Base-by-base conservation (phyloP, 768 basidiomycete species). In the Boletus sensibilis region DNA sequence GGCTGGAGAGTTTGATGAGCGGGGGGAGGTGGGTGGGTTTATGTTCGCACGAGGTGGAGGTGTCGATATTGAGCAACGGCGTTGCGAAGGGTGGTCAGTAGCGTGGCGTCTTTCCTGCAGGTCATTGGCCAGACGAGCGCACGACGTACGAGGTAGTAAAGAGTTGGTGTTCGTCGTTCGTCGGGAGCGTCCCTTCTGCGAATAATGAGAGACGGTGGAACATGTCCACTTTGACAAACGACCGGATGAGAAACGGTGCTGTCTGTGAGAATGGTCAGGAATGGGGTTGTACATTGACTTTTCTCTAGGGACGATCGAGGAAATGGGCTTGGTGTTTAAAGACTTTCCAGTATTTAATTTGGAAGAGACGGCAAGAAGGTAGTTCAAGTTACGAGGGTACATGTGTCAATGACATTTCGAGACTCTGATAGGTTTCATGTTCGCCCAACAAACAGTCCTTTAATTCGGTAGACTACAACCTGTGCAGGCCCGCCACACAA, bases 111-210 rank as follows among this genome's bases (percentile, higher is more conserved):
- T 76, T 84, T 89, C 90, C 91, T 92, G 60, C 6, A 14, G 11
- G 2, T 16, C 2, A 52, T 35, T 43, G 12, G 23, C 63, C 9
- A 56, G 43, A 31, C 13, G 20, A 35, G 35, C 10, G 42, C 12
- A 50, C 37, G 20, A 62, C 78, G 23, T 64, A 88, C 91, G 91
- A 93, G 8, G n/a, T n/a, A n/a, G 88, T 87, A 63, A 87, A 92
- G 34, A 93, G 72, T 65, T 92, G 90, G 45, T 90, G 86, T 65
- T 93, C 91, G 59, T 93, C 91, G 7, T 85, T 84, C 3, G 85
- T 85, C 8, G 91, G 91, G 4, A 88, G 76, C 3, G 82, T 79
- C 0, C 88, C 85, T 56, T 92, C 89, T 64, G 93, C 89, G 62
- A 93, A 93, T 53, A 89, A 77, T 4, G 77, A 72, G 23, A 90